Evolutionary conservation across 257 asterid genomes (phyloP), one percentile per base, ranked within the genome.

Genomic region (Orobanche coerulescens): DNA sequence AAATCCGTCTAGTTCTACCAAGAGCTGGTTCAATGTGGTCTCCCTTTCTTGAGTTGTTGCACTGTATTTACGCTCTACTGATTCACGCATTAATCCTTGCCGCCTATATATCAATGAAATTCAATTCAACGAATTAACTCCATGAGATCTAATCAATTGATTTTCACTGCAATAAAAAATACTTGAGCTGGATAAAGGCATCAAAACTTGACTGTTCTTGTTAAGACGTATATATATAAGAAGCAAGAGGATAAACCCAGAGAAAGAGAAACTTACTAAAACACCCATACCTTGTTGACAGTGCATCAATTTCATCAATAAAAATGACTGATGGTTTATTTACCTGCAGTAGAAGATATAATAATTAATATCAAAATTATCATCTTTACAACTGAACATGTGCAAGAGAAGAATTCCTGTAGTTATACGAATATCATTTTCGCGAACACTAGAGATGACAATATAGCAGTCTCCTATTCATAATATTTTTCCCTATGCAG

Each of bases 31-130:
- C 80, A 93, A 54, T 16, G 99, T 93, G 65, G 99, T 93, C 80
- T 89, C 99, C 65, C 95, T 83, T 83, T 89, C 99, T 83, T 89
- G 99, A 62, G 91, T 86, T 55, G 93, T 85, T 57, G 95, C 95
- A 66, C 84, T 83, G 73, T 89, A 82, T 50, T 58, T 48, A 57
- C 71, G 77, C 73, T 82, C 87, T 33, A 69, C 49, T 20, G 88
- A 68, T 61, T 76, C 94, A 14, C 74, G 73, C 36, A 74, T 84
- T 71, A 75, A 78, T 67, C 94, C 94, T 79, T 86, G 97, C 61
- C 97, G 96, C 85, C 98, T 92, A 64, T 58, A 52, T 51, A 84
- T 69, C 64, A 48, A 54, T 12, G 50, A 53, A 61, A 64, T 48
- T 62, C 28, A 61, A 61, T 6, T 34, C 58, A 61, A 54, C 8